Base-by-base conservation (phyloP, 148 eudicot genomes). In the Diospyros kaki region DNA sequence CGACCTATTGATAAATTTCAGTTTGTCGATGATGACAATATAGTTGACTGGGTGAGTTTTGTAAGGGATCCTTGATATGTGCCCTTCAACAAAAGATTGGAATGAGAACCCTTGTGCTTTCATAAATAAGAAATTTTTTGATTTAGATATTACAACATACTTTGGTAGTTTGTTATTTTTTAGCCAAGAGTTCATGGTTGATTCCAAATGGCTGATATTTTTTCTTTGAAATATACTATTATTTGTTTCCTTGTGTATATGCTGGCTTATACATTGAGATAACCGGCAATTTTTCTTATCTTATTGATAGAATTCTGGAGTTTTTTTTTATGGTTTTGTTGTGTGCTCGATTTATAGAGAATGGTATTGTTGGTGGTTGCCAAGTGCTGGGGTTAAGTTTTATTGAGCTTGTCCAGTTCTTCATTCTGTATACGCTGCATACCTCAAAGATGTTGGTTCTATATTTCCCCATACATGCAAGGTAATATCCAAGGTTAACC, bases 31-130 rank as follows among this genome's bases (percentile, higher is more conserved):
- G 95, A 90, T 63, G 90, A 91, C 78, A 85, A 85, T 77, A 84
- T 91, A 76, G 89, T 91, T 61, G 96, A 89, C 78, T 91, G 96
- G 96, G 96, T 91, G 66, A 76, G 83, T 58, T 48, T 56, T n/a
- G 71, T 40, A 9, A 50, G 11, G 8, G 13, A 5, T 64, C 39
- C 40, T 46, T 50, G 10, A 1, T 44, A 14, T 55, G 28, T 53
- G 46, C 12, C 48, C 62, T 55, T 55, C 12, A 3, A 55, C 12
- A 55, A 55, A 9, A 5, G 9, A 2, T 55, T 55, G 9, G 12
- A 55, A 55, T 55, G 59, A 55, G 12, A 55, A 55, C 3, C 59
- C 3, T 13, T 55, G 59, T 9, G 4, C 8, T 64, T 39, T 40
- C 42, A 28, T 10, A 64, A 10, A 14, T 41, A 64, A 64, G 67